Evolutionary conservation across 176 grass and related monocot genomes (phyloP).

Genomic region (Musa itinerans): DNA sequence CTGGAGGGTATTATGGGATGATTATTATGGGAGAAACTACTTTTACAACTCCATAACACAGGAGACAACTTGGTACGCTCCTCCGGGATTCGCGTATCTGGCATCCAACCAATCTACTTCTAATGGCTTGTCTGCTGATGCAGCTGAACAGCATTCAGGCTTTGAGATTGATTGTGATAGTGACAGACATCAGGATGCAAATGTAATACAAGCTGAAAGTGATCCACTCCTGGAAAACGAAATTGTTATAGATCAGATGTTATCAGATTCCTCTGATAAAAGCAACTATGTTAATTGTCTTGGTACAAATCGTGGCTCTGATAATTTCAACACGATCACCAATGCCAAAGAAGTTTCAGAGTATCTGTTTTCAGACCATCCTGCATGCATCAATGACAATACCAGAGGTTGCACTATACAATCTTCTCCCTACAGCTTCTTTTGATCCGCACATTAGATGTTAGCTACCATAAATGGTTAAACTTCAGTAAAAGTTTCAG

Average conservation of each 20-base stretch:
- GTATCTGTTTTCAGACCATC: not conserved
- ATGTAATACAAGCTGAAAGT: slow-evolving; percentile 26
- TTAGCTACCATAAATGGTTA: not conserved
- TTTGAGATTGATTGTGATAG: not conserved
- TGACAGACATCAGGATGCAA: not conserved
- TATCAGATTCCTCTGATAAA: slow-evolving; percentile 1
- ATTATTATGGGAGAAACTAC: slow-evolving; percentile 69
- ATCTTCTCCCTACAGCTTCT: not conserved
- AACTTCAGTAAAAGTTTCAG: not conserved
- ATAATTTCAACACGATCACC: not conserved
- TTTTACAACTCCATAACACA: slow-evolving; percentile 63
- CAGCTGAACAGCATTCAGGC: not conserved
- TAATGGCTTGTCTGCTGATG: slow-evolving; percentile 6
- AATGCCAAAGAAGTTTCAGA: not conserved
- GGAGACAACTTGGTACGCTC: slow-evolving; percentile 75
- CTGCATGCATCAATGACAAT: not conserved
- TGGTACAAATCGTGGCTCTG: not conserved
- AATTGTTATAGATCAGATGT: slow-evolving; percentile 8
- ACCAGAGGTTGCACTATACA: not conserved
- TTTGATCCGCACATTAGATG: not conserved
- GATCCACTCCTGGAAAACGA: slow-evolving; percentile 25
- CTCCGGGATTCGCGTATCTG: slow-evolving; percentile 64
- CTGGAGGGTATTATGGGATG: slow-evolving; percentile 75
- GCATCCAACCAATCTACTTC: slow-evolving; percentile 25
- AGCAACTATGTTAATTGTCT: slow-evolving; percentile 9